Evolutionary conservation across 106 monocot species (phyloP).

Genomic region (Posidonia australis): DNA sequence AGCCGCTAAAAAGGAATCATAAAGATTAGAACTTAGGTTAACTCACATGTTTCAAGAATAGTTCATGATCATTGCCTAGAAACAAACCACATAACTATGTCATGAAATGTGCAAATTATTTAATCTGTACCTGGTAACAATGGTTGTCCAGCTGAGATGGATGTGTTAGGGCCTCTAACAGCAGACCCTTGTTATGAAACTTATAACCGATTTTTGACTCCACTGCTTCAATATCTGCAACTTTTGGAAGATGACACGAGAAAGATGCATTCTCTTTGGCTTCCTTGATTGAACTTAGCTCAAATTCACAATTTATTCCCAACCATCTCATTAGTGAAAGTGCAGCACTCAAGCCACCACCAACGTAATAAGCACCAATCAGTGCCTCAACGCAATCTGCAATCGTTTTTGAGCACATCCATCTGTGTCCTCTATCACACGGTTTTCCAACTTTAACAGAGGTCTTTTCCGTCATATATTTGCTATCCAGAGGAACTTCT

Average conservation of each 20-base stretch:
- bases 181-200: constrained; percentile 51
- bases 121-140: constrained; percentile 58
- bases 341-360: constrained; percentile 64
- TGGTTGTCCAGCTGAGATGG: constrained; percentile 46
- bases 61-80: too few species aligned
- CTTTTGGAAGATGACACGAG: constrained; percentile 21
- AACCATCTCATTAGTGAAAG: constrained; percentile 73
- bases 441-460: constrained; percentile 56
- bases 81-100: neutral
- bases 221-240: constrained; percentile 39
- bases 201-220: constrained; percentile 59
- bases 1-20: constrained; percentile 42
- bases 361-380: constrained; percentile 80
- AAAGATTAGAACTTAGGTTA: neutral
- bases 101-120: too few species aligned
- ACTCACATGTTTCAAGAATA: too few species aligned
- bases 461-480: constrained; percentile 28
- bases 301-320: constrained; percentile 40
- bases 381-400: constrained; percentile 92
- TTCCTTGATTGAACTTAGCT: constrained; percentile 30
- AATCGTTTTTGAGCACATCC: constrained; percentile 94
- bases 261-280: constrained; percentile 26
- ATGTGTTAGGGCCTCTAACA: constrained; percentile 81
- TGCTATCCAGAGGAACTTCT: constrained; percentile 23
- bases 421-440: constrained; percentile 81